phyloP scores from a whole-genome alignment of 108 stramenopile species.

The Pinguiococcus pyrenoidosus region DNA sequence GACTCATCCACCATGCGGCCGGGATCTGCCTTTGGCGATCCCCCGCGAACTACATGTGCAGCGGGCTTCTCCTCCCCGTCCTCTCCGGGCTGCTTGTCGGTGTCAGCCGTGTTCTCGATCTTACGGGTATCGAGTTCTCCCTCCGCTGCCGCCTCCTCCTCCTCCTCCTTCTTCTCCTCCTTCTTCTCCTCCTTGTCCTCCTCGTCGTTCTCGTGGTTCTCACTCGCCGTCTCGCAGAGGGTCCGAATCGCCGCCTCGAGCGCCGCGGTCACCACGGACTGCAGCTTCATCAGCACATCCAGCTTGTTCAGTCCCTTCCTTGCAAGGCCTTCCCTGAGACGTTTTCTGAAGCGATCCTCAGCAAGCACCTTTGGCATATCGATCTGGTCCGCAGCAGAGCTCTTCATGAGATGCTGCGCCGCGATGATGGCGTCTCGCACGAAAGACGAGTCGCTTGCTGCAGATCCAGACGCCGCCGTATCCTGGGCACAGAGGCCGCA shows the following conservation, averaged over 20 bases:
- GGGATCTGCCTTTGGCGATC: conserved; percentile 15
- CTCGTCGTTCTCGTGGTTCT: neutral
- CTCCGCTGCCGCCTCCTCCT: neutral
- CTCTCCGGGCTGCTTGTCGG: no score
- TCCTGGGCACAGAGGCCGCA: conserved; percentile 35
- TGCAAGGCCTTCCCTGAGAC: neutral
- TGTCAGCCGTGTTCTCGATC: conserved; percentile 6
- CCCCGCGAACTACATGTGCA: conserved; percentile 10
- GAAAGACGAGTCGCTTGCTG: conserved; percentile 5
- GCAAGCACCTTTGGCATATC: conserved; percentile 1
- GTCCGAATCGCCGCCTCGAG: neutral
- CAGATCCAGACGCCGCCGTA: conserved; percentile 5
- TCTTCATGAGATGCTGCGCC: conserved; percentile 1
- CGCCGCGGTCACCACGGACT: neutral
- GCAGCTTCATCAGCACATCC: conserved; percentile 2
- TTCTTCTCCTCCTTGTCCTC: neutral
- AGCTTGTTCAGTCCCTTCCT: conserved; percentile 9
- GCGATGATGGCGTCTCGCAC: conserved; percentile 1
- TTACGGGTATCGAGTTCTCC: neutral
- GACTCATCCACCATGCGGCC: conserved; percentile 12
- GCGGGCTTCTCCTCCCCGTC: conserved; percentile 10
- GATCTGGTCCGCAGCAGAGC: conserved; percentile 2
- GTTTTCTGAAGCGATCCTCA: neutral
- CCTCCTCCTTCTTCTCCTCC: neutral
- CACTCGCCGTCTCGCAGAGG: no score